Percentiles rank a stretch among this genome's conserved stretches.
Evolutionary conservation across 2,329 filamentous ascomycete genomes (phyloP).

Genomic region (Aspergillus glaucus): DNA sequence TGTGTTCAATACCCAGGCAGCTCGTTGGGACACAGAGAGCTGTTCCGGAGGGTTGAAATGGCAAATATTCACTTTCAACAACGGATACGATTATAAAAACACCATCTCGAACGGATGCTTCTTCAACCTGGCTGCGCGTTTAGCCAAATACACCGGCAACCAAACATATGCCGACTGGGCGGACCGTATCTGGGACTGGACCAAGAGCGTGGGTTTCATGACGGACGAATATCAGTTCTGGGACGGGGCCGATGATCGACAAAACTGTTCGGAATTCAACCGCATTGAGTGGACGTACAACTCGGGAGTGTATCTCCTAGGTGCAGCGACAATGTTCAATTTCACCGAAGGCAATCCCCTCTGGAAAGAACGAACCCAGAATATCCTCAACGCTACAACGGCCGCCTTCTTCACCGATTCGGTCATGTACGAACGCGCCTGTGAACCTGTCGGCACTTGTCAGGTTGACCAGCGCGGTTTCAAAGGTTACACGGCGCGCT

Average conservation of each 20-base stretch:
- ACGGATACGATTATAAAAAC: conserved; percentile 29
- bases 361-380: conserved; percentile 50
- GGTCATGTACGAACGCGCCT: conserved; percentile 55
- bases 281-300: conserved; percentile 55
- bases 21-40: conserved; percentile 59
- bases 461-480: conserved; percentile 60
- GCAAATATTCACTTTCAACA: conserved; percentile 31
- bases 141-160: conserved; percentile 27
- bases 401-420: conserved; percentile 47
- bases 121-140: conserved; percentile 25
- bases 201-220: conserved; percentile 45
- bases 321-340: conserved; percentile 54
- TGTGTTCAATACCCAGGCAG: conserved; percentile 71
- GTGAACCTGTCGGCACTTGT: conserved; percentile 50
- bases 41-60: conserved; percentile 63
- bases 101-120: conserved; percentile 30
- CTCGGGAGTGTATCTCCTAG: conserved; percentile 49
- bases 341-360: conserved; percentile 32
- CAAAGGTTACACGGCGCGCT: conserved; percentile 60
- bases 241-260: conserved; percentile 48
- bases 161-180: conserved; percentile 55
- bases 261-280: conserved; percentile 48
- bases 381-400: conserved; percentile 49
- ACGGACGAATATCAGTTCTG: conserved; percentile 47
- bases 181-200: conserved; percentile 57